Evolutionary conservation across 768 basidiomycete genomes (phyloP), one percentile per base, ranked within the genome.

Genomic region (Suillus spraguei): DNA sequence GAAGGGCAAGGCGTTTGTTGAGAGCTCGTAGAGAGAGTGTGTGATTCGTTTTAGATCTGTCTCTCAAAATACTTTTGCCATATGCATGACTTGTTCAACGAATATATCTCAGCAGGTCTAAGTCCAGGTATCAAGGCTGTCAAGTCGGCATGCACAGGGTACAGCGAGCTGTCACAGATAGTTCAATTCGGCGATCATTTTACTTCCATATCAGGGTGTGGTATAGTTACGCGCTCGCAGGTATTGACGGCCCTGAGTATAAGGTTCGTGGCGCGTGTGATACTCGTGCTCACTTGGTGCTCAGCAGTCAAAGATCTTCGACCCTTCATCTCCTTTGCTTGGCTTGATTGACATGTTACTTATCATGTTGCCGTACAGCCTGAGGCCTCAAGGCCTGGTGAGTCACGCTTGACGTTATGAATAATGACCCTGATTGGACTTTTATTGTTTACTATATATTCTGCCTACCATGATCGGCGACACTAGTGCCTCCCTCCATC

Each of bases 1-100:
- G 79, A 98, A 95, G 88, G 95, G 95, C 79, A 87, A 83, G 78
- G 83, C 85, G 50, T 94, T 93, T 67, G 90, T 85, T 68, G 84
- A 85, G 74, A 69, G 58, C 64, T 62, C 73, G 54, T 76, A 75
- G 73, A 75, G n/a, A n/a, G n/a, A n/a, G n/a, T n/a, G n/a, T n/a
- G 44, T 28, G 17, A 24, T 58, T 32, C 24, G 17, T 17, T 28
- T 58, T 53, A 58, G 39, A 58, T 58, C 20, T 41, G 17, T 58
- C 39, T 10, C 11, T 41, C 17, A 58, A 58, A 28, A 58, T 56
- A 24, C 14, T 28, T 56, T 17, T 58, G 39, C 39, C 3, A 11
- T 32, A 41, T 32, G 39, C 39, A 28, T 39, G 38, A 58, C 14
- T 41, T 17, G 28, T 22, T 58, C 24, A 32, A n/a, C 11, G 52